Percentiles rank a stretch among this genome's conserved stretches.
These are phyloP conservation scores for Bryum argenteum DNA, from an alignment of 225 moss, liverwort and hornwort species.

Conservation along the genomic window DNA sequence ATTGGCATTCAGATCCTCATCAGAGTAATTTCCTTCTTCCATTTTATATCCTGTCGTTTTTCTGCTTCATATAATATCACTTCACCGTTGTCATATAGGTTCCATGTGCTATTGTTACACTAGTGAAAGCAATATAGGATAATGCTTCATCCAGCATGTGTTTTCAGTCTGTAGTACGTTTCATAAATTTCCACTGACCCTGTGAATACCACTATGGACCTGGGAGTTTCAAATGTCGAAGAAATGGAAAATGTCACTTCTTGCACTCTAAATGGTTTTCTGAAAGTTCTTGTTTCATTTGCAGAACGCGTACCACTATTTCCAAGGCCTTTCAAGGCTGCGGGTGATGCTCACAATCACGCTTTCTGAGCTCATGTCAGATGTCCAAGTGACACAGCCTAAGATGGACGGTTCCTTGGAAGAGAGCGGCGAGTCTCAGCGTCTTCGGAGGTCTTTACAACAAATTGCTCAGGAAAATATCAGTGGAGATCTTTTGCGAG, in stretches of 20 bases:
- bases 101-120: not conserved
- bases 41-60: not conserved
- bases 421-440: conserved; percentile 93
- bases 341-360: conserved; percentile 96
- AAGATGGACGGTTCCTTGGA: conserved; percentile 80
- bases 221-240: not conserved
- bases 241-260: not conserved
- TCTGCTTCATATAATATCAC: not conserved
- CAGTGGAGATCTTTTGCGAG: conserved; percentile 74
- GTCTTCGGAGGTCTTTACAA: conserved; percentile 75
- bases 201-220: not conserved
- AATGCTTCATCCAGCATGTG: conserved; percentile 15
- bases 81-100: not conserved
- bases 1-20: conserved; percentile 93
- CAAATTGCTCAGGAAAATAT: conserved; percentile 72
- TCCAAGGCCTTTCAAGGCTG: conserved; percentile 81
- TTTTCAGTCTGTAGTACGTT: not conserved
- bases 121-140: not conserved
- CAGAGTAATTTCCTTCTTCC: conserved; percentile 61
- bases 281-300: conserved; percentile 5
- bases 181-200: not conserved
- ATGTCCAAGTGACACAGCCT: conserved; percentile 94
- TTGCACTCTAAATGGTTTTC: not conserved
- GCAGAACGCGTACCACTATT: conserved; percentile 94
- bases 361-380: conserved; percentile 95